A percentile compares a stretch with the other conserved stretches of the same genome.
phyloP scores from a whole-genome alignment of 2,329 filamentous ascomycete species.

The Dactylonectria macrodidyma region DNA sequence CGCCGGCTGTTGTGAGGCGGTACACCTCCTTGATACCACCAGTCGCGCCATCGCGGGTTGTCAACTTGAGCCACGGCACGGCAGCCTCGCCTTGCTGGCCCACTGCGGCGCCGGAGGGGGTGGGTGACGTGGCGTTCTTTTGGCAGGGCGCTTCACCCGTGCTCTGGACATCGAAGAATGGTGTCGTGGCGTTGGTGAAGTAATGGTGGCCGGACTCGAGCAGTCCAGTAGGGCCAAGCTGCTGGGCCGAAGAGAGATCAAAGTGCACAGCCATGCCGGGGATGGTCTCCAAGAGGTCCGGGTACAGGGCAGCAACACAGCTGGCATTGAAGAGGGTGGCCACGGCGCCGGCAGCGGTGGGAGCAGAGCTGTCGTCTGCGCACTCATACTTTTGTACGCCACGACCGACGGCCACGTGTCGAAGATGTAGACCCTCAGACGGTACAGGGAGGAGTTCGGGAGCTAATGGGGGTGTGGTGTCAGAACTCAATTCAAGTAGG shows the following conservation, averaged over 20 bases:
- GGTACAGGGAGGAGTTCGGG: conserved; percentile 73
- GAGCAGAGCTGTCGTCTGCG: conserved; percentile 71
- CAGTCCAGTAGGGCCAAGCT: conserved; percentile 71
- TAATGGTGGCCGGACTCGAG: conserved; percentile 83
- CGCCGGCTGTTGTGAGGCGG: conserved; percentile 87
- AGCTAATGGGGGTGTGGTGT: conserved; percentile 55
- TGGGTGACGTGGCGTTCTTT: conserved; percentile 73
- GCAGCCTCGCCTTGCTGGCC: conserved; percentile 77
- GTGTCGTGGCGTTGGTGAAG: conserved; percentile 79
- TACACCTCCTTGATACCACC: conserved; percentile 82
- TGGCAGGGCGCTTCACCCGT: conserved; percentile 74
- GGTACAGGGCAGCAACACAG: conserved; percentile 80
- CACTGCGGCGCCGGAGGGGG: conserved; percentile 72
- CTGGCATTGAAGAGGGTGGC: conserved; percentile 91
- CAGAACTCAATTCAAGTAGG: conserved; percentile 25
- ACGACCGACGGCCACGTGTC: conserved; percentile 87
- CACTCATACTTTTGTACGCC: conserved; percentile 98
- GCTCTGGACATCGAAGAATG: conserved; percentile 85
- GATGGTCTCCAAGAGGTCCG: conserved; percentile 75
- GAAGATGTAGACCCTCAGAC: conserved; percentile 72
- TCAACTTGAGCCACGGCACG: conserved; percentile 86
- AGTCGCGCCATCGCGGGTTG: conserved; percentile 66
- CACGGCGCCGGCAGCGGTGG: conserved; percentile 79
- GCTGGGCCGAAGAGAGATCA: conserved; percentile 62
- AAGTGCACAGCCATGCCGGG: conserved; percentile 79